These are phyloP conservation scores for Salvia hispanica DNA, from an alignment of 257 asterid genomes.

Conservation along the genomic window DNA sequence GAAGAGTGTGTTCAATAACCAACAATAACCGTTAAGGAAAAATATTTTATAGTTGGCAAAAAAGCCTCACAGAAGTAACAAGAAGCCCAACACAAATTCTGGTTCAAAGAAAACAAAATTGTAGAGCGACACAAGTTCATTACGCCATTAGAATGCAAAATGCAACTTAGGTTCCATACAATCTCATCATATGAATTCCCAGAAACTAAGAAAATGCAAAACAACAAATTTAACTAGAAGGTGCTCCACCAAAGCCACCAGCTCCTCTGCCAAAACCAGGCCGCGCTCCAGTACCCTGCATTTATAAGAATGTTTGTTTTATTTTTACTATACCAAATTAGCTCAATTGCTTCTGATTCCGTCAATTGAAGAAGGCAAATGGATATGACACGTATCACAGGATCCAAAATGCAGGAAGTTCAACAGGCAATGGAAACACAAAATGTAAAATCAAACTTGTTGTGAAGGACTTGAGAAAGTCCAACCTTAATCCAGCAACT, in stretches of 20 bases:
- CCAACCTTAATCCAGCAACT: background rate
- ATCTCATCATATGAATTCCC: slow-evolving; percentile 26
- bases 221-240: slow-evolving; percentile 43
- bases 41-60: background rate
- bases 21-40: background rate
- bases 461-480: background rate
- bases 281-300: slow-evolving; percentile 61
- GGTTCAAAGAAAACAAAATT: slow-evolving; percentile 41
- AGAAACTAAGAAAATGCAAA: slow-evolving; percentile 30
- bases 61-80: background rate
- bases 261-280: slow-evolving; percentile 73
- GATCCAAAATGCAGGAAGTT: background rate
- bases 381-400: background rate
- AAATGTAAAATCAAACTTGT: background rate
- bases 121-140: slow-evolving; percentile 31
- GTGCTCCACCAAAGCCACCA: slow-evolving; percentile 59
- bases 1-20: too few species aligned
- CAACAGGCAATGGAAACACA: background rate
- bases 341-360: background rate
- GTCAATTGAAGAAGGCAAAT: background rate
- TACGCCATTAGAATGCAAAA: slow-evolving; percentile 22
- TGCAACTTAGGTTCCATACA: slow-evolving; percentile 7
- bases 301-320: background rate
- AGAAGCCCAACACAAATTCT: slow-evolving; percentile 13
- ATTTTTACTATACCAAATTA: background rate